A percentile compares a stretch with the other conserved stretches of the same genome.
Evolutionary conservation across 768 basidiomycete genomes (phyloP).

Genomic region (Lyophyllum semitale): DNA sequence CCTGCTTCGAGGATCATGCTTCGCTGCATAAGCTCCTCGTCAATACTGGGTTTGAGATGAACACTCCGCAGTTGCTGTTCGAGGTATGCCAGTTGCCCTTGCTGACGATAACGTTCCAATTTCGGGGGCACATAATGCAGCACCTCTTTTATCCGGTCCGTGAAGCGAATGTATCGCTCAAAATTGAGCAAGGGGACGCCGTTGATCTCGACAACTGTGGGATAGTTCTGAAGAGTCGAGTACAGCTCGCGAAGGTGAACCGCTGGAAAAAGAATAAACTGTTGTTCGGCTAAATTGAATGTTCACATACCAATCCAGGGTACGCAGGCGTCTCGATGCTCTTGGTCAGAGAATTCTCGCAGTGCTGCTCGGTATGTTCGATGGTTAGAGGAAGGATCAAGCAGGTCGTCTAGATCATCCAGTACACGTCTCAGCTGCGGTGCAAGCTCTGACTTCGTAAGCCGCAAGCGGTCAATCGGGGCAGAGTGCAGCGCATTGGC

Average conservation of each 20-base stretch:
- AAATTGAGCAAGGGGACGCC: constrained; percentile 44
- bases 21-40: constrained; percentile 34
- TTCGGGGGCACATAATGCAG: constrained; percentile 33
- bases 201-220: constrained; percentile 27
- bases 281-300: not conserved
- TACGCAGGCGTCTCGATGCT: constrained; percentile 29
- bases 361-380: constrained; percentile 37
- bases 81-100: constrained; percentile 43
- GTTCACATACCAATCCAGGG: constrained; percentile 42
- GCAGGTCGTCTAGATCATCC: constrained; percentile 33
- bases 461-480: constrained; percentile 34
- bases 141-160: constrained; percentile 35
- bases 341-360: constrained; percentile 20
- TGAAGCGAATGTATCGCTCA: constrained; percentile 38
- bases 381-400: constrained; percentile 36
- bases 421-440: constrained; percentile 28
- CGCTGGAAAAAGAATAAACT: constrained; percentile 23
- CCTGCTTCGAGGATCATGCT: constrained; percentile 31
- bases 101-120: constrained; percentile 30
- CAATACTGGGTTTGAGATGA: constrained; percentile 24
- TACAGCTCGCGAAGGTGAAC: constrained; percentile 40
- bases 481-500: constrained; percentile 42
- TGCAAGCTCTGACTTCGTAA: constrained; percentile 33
- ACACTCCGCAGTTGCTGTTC: constrained; percentile 36
- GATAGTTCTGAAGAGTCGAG: constrained; percentile 30